Base-by-base conservation (phyloP, 805 yeast genomes). In the Yamadazyma endophytica region DNA sequence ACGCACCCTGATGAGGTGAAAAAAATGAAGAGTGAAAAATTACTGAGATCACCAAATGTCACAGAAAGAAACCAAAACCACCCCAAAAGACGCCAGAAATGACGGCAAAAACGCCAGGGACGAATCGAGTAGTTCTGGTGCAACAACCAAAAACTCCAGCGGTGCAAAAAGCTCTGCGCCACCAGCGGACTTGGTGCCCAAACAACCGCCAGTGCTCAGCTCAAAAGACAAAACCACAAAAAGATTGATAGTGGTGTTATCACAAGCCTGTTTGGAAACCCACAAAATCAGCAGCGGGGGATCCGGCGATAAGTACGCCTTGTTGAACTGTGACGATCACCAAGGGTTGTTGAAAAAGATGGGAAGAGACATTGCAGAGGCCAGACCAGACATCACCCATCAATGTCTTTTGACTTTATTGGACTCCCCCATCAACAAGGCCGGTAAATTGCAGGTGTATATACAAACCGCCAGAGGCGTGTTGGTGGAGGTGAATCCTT, bases 331-430 rank as follows among this genome's bases (percentile, higher is more conserved):
- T 69, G 98, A 92, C 58, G 98, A 92, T 56, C 98, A 92, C 58
- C 98, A 92, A 64, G 97, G 97, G 11, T 68, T 90, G 31, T 68
- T 92, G 49, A 82, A 90, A 58, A 90, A 88, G 56, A 87, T 90
- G 95, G 95, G 95, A 32, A 77, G 97, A 54, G 97, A 92, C 54
- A 90, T 92, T 42, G 86, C 95, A 29, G 98, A 92, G 54, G 97
- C 97, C 6, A 79, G 98, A 59, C 98, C 98, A n/a, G 98, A 92
- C 58, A 92, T 92, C 50, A 92, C 98, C 26, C 98, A 92, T 56
- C 98, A 90, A 63, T 92, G 98, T 70, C 75, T 92, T 24, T 70
- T 92, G 59, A 90, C 98, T 3, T 69, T 92, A 43, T 70, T 92
- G 49, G 98, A 92, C 58, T 86, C 96, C n/a, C 98, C 98, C 25